Conservation (phyloP, 1,284 basidiomycete genomes). For the Entoloma clypeatum region DNA sequence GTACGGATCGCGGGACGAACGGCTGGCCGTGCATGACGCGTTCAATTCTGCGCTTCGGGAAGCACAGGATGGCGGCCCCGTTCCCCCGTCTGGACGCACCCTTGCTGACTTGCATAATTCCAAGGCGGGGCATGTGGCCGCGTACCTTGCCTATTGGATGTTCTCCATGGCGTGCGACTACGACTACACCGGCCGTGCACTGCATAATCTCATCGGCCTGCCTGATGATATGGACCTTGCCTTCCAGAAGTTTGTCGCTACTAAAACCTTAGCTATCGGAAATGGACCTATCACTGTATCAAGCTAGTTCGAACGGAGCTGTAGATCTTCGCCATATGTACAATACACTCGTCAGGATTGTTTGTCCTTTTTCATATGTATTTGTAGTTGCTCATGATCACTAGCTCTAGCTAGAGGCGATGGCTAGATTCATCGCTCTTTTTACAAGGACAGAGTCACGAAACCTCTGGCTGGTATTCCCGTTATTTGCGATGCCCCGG, state of each 20-base stretch:
- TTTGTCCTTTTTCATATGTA: too few species aligned
- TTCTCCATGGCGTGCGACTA: conserved; percentile 37
- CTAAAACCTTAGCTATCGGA: too few species aligned
- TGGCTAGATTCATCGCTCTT: too few species aligned
- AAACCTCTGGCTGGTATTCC: too few species aligned
- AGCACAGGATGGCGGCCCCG: conserved; percentile 22
- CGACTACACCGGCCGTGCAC: conserved; percentile 34
- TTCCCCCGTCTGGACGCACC: conserved; percentile 32
- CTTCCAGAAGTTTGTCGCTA: conserved; percentile 27
- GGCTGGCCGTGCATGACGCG: conserved; percentile 28
- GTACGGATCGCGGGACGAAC: conserved; percentile 19
- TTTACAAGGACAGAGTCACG: too few species aligned
- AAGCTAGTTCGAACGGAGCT: too few species aligned
- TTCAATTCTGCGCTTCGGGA: conserved; percentile 31
- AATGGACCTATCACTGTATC: too few species aligned
- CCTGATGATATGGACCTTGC: conserved; percentile 30
- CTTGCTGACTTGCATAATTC: conserved; percentile 35
- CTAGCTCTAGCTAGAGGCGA: too few species aligned
- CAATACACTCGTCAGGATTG: too few species aligned
- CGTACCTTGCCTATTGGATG: conserved; percentile 39
- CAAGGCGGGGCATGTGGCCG: conserved; percentile 36
- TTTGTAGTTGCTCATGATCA: too few species aligned
- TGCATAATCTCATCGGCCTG: conserved; percentile 31
- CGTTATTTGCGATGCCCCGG: too few species aligned
- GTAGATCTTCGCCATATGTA: too few species aligned